phyloP scores from a whole-genome alignment of 2,329 filamentous ascomycete species.

The Diplodia seriata region DNA sequence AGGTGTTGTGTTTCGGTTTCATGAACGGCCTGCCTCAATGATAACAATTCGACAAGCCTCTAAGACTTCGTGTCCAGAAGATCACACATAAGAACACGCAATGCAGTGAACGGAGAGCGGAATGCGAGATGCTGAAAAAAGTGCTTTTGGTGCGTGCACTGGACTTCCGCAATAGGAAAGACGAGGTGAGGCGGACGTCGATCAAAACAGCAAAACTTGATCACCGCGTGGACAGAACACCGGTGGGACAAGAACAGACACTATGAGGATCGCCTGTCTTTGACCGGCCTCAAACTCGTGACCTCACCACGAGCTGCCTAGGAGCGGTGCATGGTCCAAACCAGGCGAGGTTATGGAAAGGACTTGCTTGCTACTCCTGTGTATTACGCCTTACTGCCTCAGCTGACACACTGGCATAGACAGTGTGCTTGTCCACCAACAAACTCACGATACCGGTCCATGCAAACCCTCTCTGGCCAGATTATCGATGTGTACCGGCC shows the following conservation, averaged over 20 bases:
- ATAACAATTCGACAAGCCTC: background rate
- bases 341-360: background rate
- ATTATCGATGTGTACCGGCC: constrained; percentile 24
- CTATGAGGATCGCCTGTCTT: background rate
- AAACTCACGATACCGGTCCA: background rate
- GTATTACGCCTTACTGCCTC: background rate
- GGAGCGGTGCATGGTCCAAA: too few relatives aligned
- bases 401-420: background rate
- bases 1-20: background rate
- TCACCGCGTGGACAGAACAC: background rate
- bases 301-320: background rate
- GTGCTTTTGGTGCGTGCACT: too few relatives aligned
- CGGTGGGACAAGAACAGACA: background rate
- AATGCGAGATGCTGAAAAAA: background rate
- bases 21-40: background rate
- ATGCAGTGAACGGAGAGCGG: background rate
- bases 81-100: background rate
- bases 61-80: background rate
- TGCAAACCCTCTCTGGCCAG: constrained; percentile 24
- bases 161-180: too few relatives aligned
- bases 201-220: background rate
- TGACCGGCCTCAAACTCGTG: background rate
- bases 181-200: too few relatives aligned
- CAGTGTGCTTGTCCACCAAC: background rate
- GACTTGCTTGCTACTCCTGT: background rate